phyloP scores from a whole-genome alignment of 2,329 filamentous ascomycete species.

The Colletotrichum gloeosporioides region DNA sequence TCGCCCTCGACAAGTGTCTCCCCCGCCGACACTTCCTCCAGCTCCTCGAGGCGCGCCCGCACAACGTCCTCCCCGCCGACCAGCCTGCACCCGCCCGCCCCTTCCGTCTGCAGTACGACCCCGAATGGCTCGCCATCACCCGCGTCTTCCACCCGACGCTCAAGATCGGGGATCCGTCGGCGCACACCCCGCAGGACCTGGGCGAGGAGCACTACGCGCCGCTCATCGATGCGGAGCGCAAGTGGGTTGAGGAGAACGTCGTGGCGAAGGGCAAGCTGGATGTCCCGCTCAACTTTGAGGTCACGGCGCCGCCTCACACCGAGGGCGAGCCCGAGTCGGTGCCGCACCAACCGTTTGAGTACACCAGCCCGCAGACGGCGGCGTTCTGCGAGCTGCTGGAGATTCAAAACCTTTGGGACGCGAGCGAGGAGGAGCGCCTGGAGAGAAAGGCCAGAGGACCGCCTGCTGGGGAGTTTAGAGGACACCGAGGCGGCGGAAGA shows the following conservation, averaged over 20 bases:
- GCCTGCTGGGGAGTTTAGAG: constrained; percentile 38
- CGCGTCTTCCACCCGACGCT: constrained; percentile 77
- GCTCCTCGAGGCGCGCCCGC: constrained; percentile 67
- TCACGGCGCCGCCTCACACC: constrained; percentile 77
- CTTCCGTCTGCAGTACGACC: constrained; percentile 78
- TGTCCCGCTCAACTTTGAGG: constrained; percentile 79
- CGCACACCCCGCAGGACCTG: constrained; percentile 60
- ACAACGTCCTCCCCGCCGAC: constrained; percentile 2
- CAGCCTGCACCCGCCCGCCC: constrained; percentile 42
- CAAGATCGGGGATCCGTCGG: constrained; percentile 63
- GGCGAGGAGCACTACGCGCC: constrained; percentile 73
- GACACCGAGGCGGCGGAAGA: constrained; percentile 38
- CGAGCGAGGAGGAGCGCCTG: constrained; percentile 72
- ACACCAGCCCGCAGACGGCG: constrained; percentile 86
- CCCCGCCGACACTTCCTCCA: constrained; percentile 83
- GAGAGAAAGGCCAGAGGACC: constrained; percentile 65
- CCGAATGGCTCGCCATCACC: constrained; percentile 94
- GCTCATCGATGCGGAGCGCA: constrained; percentile 71
- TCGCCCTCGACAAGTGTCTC: constrained; percentile 91
- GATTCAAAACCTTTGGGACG: constrained; percentile 78
- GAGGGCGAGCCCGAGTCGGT: constrained; percentile 61
- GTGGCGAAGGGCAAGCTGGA: constrained; percentile 64
- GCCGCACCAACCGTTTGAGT: constrained; percentile 74
- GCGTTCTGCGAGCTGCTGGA: constrained; percentile 80
- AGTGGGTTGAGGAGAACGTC: constrained; percentile 84